phyloP scores from a whole-genome alignment of 2,329 filamentous ascomycete genomes.

The Pseudocercospora fuligena region DNA sequence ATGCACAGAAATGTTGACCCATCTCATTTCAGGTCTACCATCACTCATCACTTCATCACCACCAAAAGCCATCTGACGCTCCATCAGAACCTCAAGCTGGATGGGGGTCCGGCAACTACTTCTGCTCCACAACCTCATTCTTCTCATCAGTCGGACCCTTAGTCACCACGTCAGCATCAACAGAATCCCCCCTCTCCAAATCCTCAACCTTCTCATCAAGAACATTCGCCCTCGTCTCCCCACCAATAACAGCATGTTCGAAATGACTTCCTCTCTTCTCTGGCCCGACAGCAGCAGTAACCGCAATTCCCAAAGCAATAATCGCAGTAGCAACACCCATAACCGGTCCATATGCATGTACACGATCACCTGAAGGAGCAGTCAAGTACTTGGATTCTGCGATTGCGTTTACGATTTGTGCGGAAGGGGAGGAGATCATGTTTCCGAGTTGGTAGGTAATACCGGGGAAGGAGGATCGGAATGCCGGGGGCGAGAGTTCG shows the following conservation, averaged over 20 bases:
- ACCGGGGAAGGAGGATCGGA: conserved; percentile 72
- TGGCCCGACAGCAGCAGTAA: conserved; percentile 72
- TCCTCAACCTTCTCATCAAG: conserved; percentile 24
- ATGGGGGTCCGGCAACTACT: neutral
- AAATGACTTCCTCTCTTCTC: conserved; percentile 76
- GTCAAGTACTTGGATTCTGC: conserved; percentile 66
- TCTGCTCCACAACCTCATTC: conserved; percentile 18
- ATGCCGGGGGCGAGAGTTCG: conserved; percentile 72
- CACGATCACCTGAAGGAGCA: conserved; percentile 48
- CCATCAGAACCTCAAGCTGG: neutral
- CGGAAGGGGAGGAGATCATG: conserved; percentile 72
- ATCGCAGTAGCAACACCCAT: conserved; percentile 81
- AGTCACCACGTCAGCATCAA: conserved; percentile 18
- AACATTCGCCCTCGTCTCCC: conserved; percentile 18
- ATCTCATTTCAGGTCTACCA: too few species aligned
- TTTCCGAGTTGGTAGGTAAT: conserved; percentile 72
- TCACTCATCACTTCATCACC: neutral
- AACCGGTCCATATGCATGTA: conserved; percentile 72
- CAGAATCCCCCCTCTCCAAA: conserved; percentile 22
- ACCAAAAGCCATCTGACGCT: neutral
- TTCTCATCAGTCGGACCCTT: conserved; percentile 8
- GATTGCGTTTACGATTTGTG: conserved; percentile 78
- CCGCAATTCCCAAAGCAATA: conserved; percentile 70
- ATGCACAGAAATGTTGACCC: too few species aligned
- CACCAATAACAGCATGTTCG: conserved; percentile 57